phyloP scores from a whole-genome alignment of 345 rosid species.

The Salix viminalis region DNA sequence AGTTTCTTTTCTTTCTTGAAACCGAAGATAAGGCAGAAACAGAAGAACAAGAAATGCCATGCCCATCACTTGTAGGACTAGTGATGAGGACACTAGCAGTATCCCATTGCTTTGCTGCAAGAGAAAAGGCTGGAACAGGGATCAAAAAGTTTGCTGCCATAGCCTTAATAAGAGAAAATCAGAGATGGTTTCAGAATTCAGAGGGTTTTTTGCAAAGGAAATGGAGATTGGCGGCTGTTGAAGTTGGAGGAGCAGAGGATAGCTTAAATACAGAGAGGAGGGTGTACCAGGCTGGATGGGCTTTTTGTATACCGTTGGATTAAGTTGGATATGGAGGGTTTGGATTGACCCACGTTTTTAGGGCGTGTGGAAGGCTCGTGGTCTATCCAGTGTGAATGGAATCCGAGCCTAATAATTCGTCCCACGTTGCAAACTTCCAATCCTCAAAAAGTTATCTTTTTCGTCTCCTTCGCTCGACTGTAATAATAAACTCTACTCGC shows the following conservation, averaged over 20 bases:
- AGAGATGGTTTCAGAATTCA: background rate
- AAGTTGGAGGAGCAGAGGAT: background rate
- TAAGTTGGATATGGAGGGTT: slow-evolving; percentile 5
- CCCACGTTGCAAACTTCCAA: background rate
- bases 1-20: slow-evolving; percentile 1
- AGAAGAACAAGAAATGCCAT: slow-evolving; percentile 12
- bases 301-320: slow-evolving; percentile 46
- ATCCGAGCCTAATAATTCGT: background rate
- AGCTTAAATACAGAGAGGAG: slow-evolving; percentile 2
- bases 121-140: slow-evolving; percentile 16
- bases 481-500: background rate
- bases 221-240: background rate
- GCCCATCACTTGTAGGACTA: background rate
- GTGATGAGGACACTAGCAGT: slow-evolving; percentile 1
- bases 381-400: slow-evolving; percentile 21
- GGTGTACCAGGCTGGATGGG: slow-evolving; percentile 27
- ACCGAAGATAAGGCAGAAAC: slow-evolving; percentile 6
- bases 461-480: background rate
- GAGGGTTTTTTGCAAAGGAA: background rate
- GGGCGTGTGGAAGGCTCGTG: slow-evolving; percentile 81
- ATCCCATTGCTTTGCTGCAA: slow-evolving; percentile 6
- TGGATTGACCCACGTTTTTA: slow-evolving; percentile 17
- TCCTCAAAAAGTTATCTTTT: background rate
- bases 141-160: slow-evolving; percentile 20
- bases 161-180: background rate